Evolutionary conservation across 2,329 filamentous ascomycete genomes (phyloP), one percentile per base, ranked within the genome.

Genomic region (Sporothrix brunneoviolacea): DNA sequence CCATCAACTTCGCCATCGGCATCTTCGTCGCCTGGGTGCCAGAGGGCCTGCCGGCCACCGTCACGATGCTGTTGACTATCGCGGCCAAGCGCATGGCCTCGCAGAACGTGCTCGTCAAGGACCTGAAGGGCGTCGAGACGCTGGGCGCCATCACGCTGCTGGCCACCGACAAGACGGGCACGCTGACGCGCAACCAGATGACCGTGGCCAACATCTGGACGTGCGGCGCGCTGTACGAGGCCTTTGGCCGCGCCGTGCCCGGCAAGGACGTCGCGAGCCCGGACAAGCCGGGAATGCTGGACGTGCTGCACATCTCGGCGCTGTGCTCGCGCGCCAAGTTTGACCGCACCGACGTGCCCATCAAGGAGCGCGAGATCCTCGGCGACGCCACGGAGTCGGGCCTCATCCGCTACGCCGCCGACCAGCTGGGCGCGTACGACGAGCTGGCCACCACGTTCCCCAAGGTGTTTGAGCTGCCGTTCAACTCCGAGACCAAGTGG

Each of bases 401-500:
- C 18, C 48, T 58, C 12, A 74, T 74, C 47, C 77, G 82, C 10
- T 85, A 85, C 59, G 68, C 75, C 32, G 77, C 75, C 68, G 75
- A 77, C 43, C 70, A 74, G n/a, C 65, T 70, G n/a, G 65, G 67
- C 24, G 73, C 74, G 57, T n/a, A n/a, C n/a, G 68, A 70, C 30
- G 72, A 68, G 7, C 65, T 73, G 0, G 63, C 64, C 13, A 66
- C 71, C 0, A 54, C 67, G 16, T 77, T 72, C 70, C 66, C 68
- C 35, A 69, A 78, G 54, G 66, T 79, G 28, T 74, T 76, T 2
- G 80, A 84, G 58, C 81, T 81, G 50, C 80, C 80, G 0, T 84
- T 84, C 59, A 80, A 83, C 59, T 83, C 79, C 0, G 76, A 76
- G 54, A 74, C 83, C 55, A 84, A 84, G 65, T 80, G 79, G 56